Percentiles rank a stretch among this genome's conserved stretches.
phyloP scores from a whole-genome alignment of 192 early-diverging fungal species.

The Dispira parvispora region DNA sequence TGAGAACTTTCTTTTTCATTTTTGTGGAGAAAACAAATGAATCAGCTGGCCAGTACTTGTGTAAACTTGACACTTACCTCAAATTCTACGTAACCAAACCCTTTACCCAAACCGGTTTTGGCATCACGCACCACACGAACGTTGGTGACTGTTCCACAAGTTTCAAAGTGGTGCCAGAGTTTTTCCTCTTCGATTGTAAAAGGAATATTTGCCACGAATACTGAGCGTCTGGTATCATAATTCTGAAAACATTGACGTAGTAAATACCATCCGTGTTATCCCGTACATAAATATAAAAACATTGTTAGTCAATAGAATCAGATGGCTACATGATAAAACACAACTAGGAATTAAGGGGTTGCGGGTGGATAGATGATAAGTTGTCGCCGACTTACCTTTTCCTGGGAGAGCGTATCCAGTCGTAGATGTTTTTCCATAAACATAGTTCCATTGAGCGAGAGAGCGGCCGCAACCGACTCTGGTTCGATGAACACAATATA shows the following conservation, averaged over 20 bases:
- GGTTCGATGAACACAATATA: slow-evolving; percentile 68
- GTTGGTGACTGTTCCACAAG: slow-evolving; percentile 54
- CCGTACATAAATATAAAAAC: too few species aligned
- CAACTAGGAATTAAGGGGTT: too few species aligned
- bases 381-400: slow-evolving; percentile 3
- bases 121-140: slow-evolving; percentile 72
- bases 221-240: slow-evolving; percentile 49
- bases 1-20: too few species aligned
- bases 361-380: too few species aligned
- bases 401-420: slow-evolving; percentile 43
- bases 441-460: slow-evolving; percentile 55
- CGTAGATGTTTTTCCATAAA: slow-evolving; percentile 81
- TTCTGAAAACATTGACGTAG: too few species aligned
- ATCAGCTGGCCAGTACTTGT: too few species aligned
- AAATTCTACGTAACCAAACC: slow-evolving; percentile 88
- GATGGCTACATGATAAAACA: too few species aligned
- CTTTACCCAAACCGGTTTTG: slow-evolving; percentile 80
- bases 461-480: slow-evolving; percentile 40
- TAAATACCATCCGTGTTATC: too few species aligned
- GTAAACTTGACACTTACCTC: slow-evolving; percentile 14
- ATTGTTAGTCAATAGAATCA: too few species aligned
- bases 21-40: too few species aligned
- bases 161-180: slow-evolving; percentile 49
- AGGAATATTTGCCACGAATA: slow-evolving; percentile 54
- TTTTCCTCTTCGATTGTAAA: slow-evolving; percentile 60